Conservation (phyloP, 2,329 filamentous ascomycete genomes). For the Penicillium sp. region DNA sequence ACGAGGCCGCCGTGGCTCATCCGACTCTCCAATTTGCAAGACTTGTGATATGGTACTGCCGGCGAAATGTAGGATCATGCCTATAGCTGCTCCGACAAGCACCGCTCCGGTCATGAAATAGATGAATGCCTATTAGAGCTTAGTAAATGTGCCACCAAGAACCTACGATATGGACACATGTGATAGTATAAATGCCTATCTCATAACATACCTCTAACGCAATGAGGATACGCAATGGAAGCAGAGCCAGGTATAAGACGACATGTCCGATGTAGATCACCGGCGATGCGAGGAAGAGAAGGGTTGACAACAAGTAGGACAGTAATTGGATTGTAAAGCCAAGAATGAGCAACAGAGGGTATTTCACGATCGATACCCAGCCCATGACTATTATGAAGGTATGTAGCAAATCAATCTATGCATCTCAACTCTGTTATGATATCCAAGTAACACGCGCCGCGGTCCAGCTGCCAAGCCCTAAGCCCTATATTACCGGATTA, state of each 20-base stretch:
- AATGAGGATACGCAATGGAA: slow-evolving; percentile 52
- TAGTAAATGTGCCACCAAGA: not conserved
- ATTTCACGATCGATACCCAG: not conserved
- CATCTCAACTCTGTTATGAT: slow-evolving; percentile 2
- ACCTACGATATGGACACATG: not conserved
- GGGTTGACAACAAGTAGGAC: slow-evolving; percentile 24
- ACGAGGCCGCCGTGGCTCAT: not conserved
- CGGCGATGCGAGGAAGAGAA: slow-evolving; percentile 45
- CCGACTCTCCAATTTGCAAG: slow-evolving; percentile 32
- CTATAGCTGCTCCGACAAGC: slow-evolving; percentile 63
- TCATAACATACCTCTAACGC: slow-evolving; percentile 53
- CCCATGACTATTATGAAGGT: not conserved
- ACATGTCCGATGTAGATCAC: slow-evolving; percentile 49
- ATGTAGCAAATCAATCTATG: not conserved
- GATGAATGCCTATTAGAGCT: slow-evolving; percentile 15
- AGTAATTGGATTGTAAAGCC: slow-evolving; percentile 12
- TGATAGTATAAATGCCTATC: not conserved
- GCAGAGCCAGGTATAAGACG: slow-evolving; percentile 40
- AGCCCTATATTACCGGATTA: slow-evolving; percentile 21
- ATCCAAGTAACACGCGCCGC: slow-evolving; percentile 4
- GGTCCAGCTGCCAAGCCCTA: slow-evolving; percentile 16
- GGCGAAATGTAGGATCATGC: slow-evolving; percentile 57
- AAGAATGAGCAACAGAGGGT: slow-evolving; percentile 6
- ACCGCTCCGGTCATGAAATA: slow-evolving; percentile 51
- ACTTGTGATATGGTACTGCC: slow-evolving; percentile 55